A percentile compares a stretch with the other conserved stretches of the same genome.
phyloP scores from a whole-genome alignment of 139 green algal genomes.

The Raphidocelis subcapitata region DNA sequence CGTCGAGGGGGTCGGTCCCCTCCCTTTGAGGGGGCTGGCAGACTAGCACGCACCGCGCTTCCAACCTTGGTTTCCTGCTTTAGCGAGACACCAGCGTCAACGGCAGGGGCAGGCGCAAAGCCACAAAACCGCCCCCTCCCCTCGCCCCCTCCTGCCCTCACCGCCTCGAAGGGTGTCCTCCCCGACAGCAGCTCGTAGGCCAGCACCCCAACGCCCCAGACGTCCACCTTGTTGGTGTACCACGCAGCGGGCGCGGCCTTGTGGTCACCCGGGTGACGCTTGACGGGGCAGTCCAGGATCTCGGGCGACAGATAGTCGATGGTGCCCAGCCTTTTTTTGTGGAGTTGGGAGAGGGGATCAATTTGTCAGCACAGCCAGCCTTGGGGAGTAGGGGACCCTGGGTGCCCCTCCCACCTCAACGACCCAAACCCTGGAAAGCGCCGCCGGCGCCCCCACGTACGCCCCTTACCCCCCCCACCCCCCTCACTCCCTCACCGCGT shows the following conservation, averaged over 20 bases:
- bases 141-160: slow-evolving; percentile 17
- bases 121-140: background rate
- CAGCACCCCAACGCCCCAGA: slow-evolving; percentile 56
- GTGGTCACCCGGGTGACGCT: slow-evolving; percentile 56
- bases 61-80: background rate
- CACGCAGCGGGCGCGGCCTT: slow-evolving; percentile 48
- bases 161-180: slow-evolving; percentile 51
- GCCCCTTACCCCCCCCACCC: too few relatives aligned
- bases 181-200: slow-evolving; percentile 61
- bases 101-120: background rate
- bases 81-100: background rate
- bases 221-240: slow-evolving; percentile 61
- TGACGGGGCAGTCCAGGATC: slow-evolving; percentile 61
- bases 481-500: slow-evolving; percentile 15
- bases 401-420: background rate
- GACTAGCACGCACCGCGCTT: background rate
- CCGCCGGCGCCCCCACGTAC: too few relatives aligned
- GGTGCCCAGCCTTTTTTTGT: slow-evolving; percentile 51
- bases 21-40: background rate
- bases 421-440: too few relatives aligned
- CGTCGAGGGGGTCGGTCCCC: background rate
- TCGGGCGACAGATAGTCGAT: slow-evolving; percentile 72
- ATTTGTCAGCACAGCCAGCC: background rate
- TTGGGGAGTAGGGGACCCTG: background rate
- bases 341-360: too few relatives aligned